Conservation (phyloP, 257 asterid species). For the Prunella vulgaris region DNA sequence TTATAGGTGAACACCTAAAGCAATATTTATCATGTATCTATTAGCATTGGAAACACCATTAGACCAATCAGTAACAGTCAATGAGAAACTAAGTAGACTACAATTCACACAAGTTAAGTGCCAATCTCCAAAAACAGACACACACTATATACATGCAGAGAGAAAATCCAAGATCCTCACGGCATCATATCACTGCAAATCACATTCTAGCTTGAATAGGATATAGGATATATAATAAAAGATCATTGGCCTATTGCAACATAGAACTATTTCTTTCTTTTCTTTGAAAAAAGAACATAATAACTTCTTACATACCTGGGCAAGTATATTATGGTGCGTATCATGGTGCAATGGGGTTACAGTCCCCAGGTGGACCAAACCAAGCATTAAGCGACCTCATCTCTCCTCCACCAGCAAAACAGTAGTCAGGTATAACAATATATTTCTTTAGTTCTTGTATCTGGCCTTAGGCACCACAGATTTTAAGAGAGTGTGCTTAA, state of each 20-base stretch:
- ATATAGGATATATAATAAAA: no score
- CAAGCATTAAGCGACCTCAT: constrained; percentile 90
- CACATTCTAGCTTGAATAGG: no score
- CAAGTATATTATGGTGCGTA: constrained; percentile 95
- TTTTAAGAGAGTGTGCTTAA: background rate
- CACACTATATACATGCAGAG: background rate
- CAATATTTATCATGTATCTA: background rate
- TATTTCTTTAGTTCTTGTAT: constrained; percentile 83
- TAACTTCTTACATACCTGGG: no score
- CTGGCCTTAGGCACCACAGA: constrained; percentile 35
- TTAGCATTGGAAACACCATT: background rate
- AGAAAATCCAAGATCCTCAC: constrained; percentile 4
- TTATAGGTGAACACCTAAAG: background rate
- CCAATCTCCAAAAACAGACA: background rate
- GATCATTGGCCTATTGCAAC: no score
- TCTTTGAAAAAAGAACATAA: no score
- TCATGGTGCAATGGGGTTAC: constrained; percentile 98
- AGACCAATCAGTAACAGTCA: background rate
- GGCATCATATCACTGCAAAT: background rate
- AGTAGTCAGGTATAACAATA: constrained; percentile 86
- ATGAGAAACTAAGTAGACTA: background rate
- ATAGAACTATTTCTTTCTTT: no score
- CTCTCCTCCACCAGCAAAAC: constrained; percentile 91
- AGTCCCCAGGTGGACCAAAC: constrained; percentile 95
- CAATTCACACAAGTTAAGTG: background rate